A percentile compares a stretch with the other conserved stretches of the same genome.
phyloP scores from a whole-genome alignment of 768 basidiomycete genomes.

The Boletus vinaceobasis region DNA sequence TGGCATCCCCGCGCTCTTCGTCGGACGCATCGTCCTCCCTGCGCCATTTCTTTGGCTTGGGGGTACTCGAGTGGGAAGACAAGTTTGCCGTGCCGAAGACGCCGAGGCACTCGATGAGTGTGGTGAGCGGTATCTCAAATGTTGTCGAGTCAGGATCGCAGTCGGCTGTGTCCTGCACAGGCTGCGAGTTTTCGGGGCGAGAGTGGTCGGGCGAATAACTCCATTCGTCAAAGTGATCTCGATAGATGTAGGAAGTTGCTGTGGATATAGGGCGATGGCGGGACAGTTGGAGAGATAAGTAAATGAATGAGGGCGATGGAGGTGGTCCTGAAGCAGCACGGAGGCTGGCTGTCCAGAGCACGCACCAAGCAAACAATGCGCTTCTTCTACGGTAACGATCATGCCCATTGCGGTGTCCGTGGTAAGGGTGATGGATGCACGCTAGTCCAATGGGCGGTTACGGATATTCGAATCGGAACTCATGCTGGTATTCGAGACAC shows the following conservation, averaged over 20 bases:
- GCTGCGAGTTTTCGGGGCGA: constrained; percentile 24
- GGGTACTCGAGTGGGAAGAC: constrained; percentile 25
- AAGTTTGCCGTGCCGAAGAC: constrained; percentile 80
- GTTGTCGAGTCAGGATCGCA: constrained; percentile 32
- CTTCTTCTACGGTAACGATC: constrained; percentile 81
- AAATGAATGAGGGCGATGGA: background rate
- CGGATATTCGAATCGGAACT: constrained; percentile 7
- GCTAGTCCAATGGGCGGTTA: constrained; percentile 38
- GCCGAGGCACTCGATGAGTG: constrained; percentile 86
- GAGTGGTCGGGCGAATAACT: constrained; percentile 48
- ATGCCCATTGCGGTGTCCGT: constrained; percentile 67
- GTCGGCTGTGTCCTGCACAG: constrained; percentile 9
- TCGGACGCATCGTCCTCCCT: constrained; percentile 47
- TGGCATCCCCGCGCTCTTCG: constrained; percentile 33
- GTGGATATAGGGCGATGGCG: background rate
- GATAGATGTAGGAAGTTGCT: constrained; percentile 84
- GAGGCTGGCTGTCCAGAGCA: constrained; percentile 7
- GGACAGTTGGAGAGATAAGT: background rate
- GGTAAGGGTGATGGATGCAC: constrained; percentile 72
- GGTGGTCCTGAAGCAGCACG: background rate
- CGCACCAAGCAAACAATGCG: constrained; percentile 74
- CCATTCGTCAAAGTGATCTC: constrained; percentile 79
- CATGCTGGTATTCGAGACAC: constrained; percentile 21
- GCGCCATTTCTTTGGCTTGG: constrained; percentile 49
- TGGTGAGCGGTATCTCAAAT: constrained; percentile 83